phyloP scores from a whole-genome alignment of 73 alveolate species.

The Paramecium octaurelia region DNA sequence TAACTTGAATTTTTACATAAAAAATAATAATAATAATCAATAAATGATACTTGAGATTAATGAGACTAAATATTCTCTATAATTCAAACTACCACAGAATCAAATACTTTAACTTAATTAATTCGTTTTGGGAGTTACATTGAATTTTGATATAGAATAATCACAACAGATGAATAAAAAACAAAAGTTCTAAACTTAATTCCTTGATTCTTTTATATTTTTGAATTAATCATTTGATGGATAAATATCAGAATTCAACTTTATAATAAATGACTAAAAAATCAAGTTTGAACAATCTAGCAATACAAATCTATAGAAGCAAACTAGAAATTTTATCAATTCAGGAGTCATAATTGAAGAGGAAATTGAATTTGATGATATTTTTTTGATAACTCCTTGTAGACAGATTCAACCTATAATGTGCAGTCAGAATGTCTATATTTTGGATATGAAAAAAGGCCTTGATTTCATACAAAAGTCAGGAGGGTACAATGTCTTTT shows the following conservation, averaged over 20 bases:
- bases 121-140: not conserved
- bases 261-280: not conserved
- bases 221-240: not conserved
- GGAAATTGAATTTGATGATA: not conserved
- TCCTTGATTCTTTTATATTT: not conserved
- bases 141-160: not conserved
- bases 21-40: not conserved
- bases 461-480: not conserved
- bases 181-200: not conserved
- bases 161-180: not conserved
- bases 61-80: not conserved
- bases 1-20: not conserved
- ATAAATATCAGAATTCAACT: not conserved
- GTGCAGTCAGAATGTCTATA: not conserved
- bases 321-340: not conserved
- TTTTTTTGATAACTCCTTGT: not conserved
- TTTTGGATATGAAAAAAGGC: not conserved
- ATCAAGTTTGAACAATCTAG: not conserved
- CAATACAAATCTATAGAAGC: not conserved
- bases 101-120: not conserved
- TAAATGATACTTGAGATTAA: not conserved
- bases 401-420: not conserved
- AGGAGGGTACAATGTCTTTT: not conserved
- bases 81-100: not conserved
- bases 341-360: not conserved